Evolutionary conservation across 805 yeast genomes (phyloP), one percentile per base, ranked within the genome.

Genomic region (Kuraishia cidri): DNA sequence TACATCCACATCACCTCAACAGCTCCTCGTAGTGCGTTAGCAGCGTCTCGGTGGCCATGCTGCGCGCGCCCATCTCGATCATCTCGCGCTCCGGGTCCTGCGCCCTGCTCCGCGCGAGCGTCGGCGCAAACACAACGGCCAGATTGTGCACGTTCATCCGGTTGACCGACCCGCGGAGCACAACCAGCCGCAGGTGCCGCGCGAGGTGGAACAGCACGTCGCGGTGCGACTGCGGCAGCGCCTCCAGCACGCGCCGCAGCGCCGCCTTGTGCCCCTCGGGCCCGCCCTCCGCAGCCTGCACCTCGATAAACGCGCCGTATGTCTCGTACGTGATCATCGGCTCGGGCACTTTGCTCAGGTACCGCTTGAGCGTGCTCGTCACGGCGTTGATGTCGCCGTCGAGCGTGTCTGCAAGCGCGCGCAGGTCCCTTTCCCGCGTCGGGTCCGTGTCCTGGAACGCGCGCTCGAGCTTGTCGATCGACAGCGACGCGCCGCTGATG

Each of bases 121-220:
- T 86, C 3, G 98, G 97, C 2, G 96, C 95, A 64, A 92, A 92
- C 6, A 90, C 96, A 28, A 92, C 85, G 0, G 95, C 79, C 33
- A 92, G 58, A 47, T 92, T 87, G 54, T 77, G 77, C 44, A 71
- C 63, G 26, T 72, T 83, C 98, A 92, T 92, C 52, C 88, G 68
- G 51, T 88, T 92, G 28, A 56, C 49, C 9, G 54, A 54, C 29
- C 73, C 64, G 49, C 66, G 63, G 18, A 60, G 52, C 25, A 75
- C 72, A 21, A 92, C 79, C 35, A 61, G 56, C 29, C 64, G 56
- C 42, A 92, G 62, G 61, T 92, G 98, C 29, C 59, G 59, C 31
- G 81, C 61, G 25, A 92, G 58, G 27, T 60, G 43, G 36, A 56
- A 60, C 40, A 92, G 56, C 2, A 82, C 69, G 24, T 59, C 62